Conservation (phyloP, 2,329 filamentous ascomycete genomes). For the Hirsutella minnesotensis region DNA sequence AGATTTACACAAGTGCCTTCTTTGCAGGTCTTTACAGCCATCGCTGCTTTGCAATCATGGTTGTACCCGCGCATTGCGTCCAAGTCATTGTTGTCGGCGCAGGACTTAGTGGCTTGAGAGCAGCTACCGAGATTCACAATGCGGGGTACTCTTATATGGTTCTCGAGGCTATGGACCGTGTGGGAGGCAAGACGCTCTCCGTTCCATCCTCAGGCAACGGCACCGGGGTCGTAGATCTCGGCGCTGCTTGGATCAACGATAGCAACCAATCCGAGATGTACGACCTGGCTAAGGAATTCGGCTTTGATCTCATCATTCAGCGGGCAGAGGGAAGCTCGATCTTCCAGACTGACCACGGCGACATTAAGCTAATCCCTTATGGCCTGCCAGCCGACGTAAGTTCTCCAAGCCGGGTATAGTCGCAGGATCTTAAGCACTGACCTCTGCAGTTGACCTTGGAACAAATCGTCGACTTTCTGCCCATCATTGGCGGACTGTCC, state of each 20-base stretch:
- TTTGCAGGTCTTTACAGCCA: no score
- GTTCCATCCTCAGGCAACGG: conserved; percentile 13
- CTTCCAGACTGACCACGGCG: neutral
- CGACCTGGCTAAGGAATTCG: neutral
- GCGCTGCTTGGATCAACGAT: conserved; percentile 50
- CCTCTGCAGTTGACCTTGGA: neutral
- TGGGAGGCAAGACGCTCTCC: conserved; percentile 40
- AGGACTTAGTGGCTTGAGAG: conserved; percentile 26
- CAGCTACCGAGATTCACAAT: conserved; percentile 20
- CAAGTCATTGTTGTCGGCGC: conserved; percentile 31
- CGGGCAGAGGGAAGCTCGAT: neutral
- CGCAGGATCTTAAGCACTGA: no score
- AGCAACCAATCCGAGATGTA: conserved; percentile 14
- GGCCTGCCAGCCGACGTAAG: neutral
- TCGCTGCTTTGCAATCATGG: no score
- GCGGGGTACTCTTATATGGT: conserved; percentile 28
- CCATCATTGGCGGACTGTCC: no score
- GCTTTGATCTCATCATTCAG: neutral
- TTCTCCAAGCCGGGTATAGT: no score
- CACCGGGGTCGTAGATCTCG: conserved; percentile 33
- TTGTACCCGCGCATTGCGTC: no score
- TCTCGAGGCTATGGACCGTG: conserved; percentile 35
- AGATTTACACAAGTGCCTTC: no score
- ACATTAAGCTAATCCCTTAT: neutral
- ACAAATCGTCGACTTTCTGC: no score